Evolutionary conservation across 768 basidiomycete species (phyloP), one percentile per base, ranked within the genome.

Genomic region (Boletus tomentosulus): DNA sequence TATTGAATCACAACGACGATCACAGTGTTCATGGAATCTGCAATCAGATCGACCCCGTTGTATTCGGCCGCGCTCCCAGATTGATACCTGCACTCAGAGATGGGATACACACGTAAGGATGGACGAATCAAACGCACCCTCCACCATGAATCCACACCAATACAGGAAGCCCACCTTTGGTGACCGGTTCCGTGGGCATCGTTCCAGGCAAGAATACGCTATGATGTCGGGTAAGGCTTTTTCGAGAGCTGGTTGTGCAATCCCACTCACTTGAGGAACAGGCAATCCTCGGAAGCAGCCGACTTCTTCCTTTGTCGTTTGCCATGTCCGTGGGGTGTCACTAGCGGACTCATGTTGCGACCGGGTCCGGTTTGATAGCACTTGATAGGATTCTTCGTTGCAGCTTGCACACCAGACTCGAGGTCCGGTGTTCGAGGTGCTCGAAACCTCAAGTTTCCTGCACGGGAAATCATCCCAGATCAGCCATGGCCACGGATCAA

Each of bases 111-210:
- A 9, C 13, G 6, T 3, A 8, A 0, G 19, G 4, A 22, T 2
- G 28, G n/a, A 11, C 1, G 8, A 3, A 33, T 45, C 8, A 25
- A 34, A 30, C 2, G 0, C 61, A 69, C 68, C 70, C 72, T 57
- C 71, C 73, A 31, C 73, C 73, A 30, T 74, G 73, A 52, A 74
- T 68, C 64, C 66, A 74, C 9, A 73, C 62, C 22, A 74, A 42
- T 5, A 73, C 71, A 7, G 73, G 73, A 11, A 70, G 53, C 19
- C 52, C 55, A 0, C 53, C 52, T 1, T 30, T n/a, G 6, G 43
- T 15, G 19, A 46, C 16, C 5, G 54, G 48, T 19, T 53, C 39
- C n/a, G 34, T 10, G 6, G 48, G 45, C 2, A 60, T 48, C 16
- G 10, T 43, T 43, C 62, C 62, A 0, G 62, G 55, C 0, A 60